Base-by-base conservation (phyloP, 1,139 yeast species). In the Sugiyamaella pinicola region DNA sequence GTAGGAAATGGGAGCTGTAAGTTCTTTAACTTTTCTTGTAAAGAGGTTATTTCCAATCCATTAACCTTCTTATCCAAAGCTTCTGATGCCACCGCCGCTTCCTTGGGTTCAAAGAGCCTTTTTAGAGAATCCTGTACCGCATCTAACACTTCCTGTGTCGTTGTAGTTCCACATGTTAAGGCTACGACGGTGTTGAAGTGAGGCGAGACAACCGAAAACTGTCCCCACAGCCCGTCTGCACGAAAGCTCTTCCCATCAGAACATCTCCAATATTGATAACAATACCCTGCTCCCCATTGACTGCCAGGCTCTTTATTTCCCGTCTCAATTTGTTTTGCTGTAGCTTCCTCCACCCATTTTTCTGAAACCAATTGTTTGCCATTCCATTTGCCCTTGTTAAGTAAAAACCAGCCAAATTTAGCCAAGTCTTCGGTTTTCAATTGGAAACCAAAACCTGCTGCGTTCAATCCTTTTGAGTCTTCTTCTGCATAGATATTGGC, bases 191-290 rank as follows among this genome's bases (percentile, higher is more conserved):
- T 44, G 21, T 53, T 48, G 17, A 46, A 19, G 10, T 53, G 49
- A 13, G 59, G 58, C 12, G 47, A 34, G 8, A 56, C 55, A 7
- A 55, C 38, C 7, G 50, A 41, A 29, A 50, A 56, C 45, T 56
- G 58, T 4, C 58, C 59, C 37, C 39, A 55, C 33, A 55, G 38
- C 3, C 59, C 59, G 26, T 56, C 59, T 8, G 55, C 56, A 17
- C 59, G 41, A 35, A 42, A 56, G 28, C 51, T 45, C 29, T 40
- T 40, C 18, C 51, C 52, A 26, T 50, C 54, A 4, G 50, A 8
- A 18, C 43, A 34, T 40, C 56, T 49, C 57, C 58, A 56, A 35
- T 42, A 31, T 38, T 56, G 59, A 41, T 55, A 56, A 12, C 59
- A 48, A 41, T 56, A 56, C 4, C 59, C 59, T 8, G 37, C 44